Evolutionary conservation across 306 rosid species (phyloP).

Genomic region (Cercis canadensis): DNA sequence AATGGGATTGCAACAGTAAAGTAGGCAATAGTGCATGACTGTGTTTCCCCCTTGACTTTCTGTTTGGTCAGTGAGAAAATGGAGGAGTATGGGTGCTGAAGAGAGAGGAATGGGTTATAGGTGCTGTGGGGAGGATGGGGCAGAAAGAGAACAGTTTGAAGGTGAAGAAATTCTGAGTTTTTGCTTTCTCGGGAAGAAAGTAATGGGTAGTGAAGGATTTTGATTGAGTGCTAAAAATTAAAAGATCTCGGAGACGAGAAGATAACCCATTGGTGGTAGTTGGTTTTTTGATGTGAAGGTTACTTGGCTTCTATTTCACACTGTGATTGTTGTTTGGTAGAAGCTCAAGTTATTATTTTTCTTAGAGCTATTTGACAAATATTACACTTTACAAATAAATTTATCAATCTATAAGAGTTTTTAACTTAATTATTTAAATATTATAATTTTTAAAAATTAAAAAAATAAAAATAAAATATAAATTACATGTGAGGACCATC

Average conservation of each 20-base stretch:
- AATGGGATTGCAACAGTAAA: no score
- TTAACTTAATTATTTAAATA: no score
- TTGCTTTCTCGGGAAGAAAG: neutral
- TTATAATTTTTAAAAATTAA: no score
- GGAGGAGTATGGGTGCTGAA: no score
- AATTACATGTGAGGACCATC: no score
- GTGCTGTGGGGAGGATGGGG: no score
- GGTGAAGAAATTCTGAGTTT: neutral
- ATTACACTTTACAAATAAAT: no score
- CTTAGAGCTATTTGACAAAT: no score
- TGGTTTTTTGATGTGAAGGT: neutral
- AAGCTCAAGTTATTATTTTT: slow-evolving; percentile 27
- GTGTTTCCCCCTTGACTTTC: neutral
- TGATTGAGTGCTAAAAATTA: neutral
- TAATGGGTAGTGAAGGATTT: slow-evolving; percentile 1
- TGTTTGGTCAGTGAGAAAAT: neutral
- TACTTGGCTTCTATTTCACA: slow-evolving; percentile 38
- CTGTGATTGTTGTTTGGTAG: slow-evolving; percentile 17
- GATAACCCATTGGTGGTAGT: neutral
- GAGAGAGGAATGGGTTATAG: no score
- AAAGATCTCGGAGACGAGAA: neutral
- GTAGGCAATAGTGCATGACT: no score
- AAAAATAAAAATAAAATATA: no score
- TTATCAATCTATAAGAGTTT: no score
- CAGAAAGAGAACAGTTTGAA: neutral